Evolutionary conservation across 2,329 filamentous ascomycete genomes (phyloP).

Genomic region (Aureobasidium musti): DNA sequence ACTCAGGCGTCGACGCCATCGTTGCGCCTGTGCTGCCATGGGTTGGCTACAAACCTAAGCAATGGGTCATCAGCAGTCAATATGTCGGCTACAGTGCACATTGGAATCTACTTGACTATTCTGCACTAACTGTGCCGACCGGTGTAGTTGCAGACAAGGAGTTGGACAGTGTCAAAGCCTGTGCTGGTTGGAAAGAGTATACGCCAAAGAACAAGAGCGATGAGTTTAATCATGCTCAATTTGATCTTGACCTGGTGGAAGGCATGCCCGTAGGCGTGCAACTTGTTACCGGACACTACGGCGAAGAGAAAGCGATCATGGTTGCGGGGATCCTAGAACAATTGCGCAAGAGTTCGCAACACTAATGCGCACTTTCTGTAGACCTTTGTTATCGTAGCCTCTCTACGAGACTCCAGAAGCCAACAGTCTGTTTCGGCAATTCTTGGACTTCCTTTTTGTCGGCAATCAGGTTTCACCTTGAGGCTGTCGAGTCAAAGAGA

Average conservation of each 20-base stretch:
- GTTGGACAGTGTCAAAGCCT: conserved; percentile 7
- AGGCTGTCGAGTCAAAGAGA: not conserved
- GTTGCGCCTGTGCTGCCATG: conserved; percentile 61
- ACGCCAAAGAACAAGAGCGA: conserved; percentile 20
- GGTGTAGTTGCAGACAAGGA: conserved; percentile 11
- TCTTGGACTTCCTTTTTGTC: no score
- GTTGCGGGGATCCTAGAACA: conserved; percentile 2
- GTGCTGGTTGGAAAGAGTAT: conserved; percentile 5
- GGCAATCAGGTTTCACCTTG: not conserved
- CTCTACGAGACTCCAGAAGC: not conserved
- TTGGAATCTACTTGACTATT: conserved; percentile 48
- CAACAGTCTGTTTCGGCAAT: not conserved
- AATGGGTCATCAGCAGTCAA: conserved; percentile 51
- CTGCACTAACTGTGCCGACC: conserved; percentile 45
- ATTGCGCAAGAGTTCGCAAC: not conserved
- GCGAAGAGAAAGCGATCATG: conserved; percentile 22
- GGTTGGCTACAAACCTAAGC: conserved; percentile 49
- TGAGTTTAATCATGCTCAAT: conserved; percentile 15
- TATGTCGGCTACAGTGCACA: conserved; percentile 66
- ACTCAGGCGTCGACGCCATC: conserved; percentile 61
- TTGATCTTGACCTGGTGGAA: conserved; percentile 15
- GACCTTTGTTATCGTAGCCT: no score
- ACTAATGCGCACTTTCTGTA: not conserved
- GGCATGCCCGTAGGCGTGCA: conserved; percentile 11
- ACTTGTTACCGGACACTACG: conserved; percentile 9